phyloP scores from a whole-genome alignment of 768 basidiomycete species.

The Agaricus bisporus region DNA sequence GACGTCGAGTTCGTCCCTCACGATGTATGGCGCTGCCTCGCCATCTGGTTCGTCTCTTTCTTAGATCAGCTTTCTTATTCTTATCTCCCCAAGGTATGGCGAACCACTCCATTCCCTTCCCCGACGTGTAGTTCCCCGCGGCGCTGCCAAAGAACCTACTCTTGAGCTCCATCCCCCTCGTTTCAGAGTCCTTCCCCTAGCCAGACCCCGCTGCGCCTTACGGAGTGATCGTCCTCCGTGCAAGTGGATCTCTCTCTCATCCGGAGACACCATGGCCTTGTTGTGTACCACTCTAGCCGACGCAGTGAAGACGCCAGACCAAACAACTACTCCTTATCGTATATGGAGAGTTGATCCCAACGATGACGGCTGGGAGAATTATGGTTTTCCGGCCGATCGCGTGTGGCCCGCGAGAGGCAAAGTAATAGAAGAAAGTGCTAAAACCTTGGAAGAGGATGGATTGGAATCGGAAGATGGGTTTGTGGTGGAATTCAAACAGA shows the following conservation, averaged over 20 bases:
- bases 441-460: conserved; percentile 51
- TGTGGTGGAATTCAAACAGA: conserved; percentile 65
- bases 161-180: conserved; percentile 72
- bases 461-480: conserved; percentile 63
- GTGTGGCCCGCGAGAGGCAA: conserved; percentile 27
- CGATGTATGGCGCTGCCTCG: conserved; percentile 63
- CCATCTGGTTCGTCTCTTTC: conserved; percentile 52
- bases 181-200: conserved; percentile 50
- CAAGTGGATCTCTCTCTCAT: conserved; percentile 40
- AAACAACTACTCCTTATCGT: conserved; percentile 37
- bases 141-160: conserved; percentile 38
- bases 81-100: conserved; percentile 58
- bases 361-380: conserved; percentile 28
- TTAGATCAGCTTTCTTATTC: conserved; percentile 8
- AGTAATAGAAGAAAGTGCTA: conserved; percentile 38
- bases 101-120: conserved; percentile 47
- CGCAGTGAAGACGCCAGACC: conserved; percentile 24
- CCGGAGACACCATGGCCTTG: conserved; percentile 40
- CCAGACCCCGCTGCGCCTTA: conserved; percentile 21
- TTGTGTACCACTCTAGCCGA: conserved; percentile 36
- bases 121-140: conserved; percentile 61
- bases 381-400: conserved; percentile 27
- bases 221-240: conserved; percentile 22
- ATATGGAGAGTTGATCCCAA: conserved; percentile 54
- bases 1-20: conserved; percentile 75